Conservation (phyloP, 306 rosid genomes). For the Abrus precatorius region DNA sequence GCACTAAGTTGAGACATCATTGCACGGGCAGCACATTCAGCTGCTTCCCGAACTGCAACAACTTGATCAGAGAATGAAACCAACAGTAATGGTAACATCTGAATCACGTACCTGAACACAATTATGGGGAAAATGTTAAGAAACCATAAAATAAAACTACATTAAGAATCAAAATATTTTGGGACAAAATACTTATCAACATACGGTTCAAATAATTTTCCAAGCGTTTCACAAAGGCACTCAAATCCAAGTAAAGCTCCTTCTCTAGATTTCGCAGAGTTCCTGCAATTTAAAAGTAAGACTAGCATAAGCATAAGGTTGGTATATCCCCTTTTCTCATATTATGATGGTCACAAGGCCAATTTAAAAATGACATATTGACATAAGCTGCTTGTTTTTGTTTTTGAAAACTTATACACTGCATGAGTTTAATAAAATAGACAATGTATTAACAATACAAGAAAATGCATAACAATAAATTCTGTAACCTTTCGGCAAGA, state of each 20-base stretch:
- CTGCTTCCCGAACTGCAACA: constrained; percentile 94
- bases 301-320: not conserved
- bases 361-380: not conserved
- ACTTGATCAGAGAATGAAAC: constrained; percentile 99
- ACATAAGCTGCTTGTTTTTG: not conserved
- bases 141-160: constrained; percentile 30
- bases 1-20: constrained; percentile 98
- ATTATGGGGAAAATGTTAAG: constrained; percentile 22
- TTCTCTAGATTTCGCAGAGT: constrained; percentile 91
- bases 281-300: constrained; percentile 65
- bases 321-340: not conserved
- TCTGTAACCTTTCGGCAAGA: constrained; percentile 82
- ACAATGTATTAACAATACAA: not conserved
- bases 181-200: constrained; percentile 46
- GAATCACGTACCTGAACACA: constrained; percentile 86
- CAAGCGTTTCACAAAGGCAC: constrained; percentile 95
- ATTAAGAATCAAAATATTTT: constrained; percentile 11
- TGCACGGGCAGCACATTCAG: constrained; percentile 98
- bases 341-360: constrained; percentile 9
- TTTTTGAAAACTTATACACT: constrained; percentile 1
- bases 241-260: constrained; percentile 97
- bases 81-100: constrained; percentile 90
- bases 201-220: constrained; percentile 95
- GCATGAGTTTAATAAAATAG: constrained; percentile 4
- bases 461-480: constrained; percentile 18